A percentile compares a stretch with the other conserved stretches of the same genome.
These are phyloP conservation scores for Lactarius pseudohatsudake DNA, from an alignment of 768 basidiomycete genomes.

Conservation along the genomic window DNA sequence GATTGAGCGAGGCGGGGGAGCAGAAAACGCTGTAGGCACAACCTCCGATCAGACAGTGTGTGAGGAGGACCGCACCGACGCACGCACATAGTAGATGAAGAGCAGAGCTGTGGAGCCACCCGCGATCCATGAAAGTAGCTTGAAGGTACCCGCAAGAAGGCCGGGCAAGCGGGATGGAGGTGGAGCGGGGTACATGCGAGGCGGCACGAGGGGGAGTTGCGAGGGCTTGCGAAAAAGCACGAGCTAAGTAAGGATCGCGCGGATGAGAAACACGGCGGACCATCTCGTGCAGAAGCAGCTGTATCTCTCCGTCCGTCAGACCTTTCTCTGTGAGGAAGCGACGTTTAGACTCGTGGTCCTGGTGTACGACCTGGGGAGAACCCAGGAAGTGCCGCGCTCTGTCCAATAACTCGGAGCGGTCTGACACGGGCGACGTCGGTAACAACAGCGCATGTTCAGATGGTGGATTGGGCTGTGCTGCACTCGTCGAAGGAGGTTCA, in stretches of 20 bases:
- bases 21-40: constrained; percentile 55
- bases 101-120: constrained; percentile 60
- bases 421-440: neutral
- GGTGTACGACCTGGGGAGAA: constrained; percentile 62
- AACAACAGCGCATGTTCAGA: constrained; percentile 5
- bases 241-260: constrained; percentile 27
- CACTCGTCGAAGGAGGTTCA: neutral
- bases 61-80: constrained; percentile 32
- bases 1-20: constrained; percentile 64
- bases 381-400: constrained; percentile 64
- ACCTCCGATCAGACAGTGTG: neutral
- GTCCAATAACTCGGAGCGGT: constrained; percentile 34
- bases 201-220: constrained; percentile 55
- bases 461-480: neutral
- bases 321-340: constrained; percentile 72
- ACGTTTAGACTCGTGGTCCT: constrained; percentile 56
- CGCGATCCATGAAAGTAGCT: constrained; percentile 64
- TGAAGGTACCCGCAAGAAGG: constrained; percentile 58
- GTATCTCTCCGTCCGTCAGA: constrained; percentile 58
- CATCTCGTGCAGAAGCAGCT: constrained; percentile 53
- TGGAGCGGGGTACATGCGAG: constrained; percentile 69
- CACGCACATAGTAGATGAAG: constrained; percentile 70
- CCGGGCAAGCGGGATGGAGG: constrained; percentile 69
- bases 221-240: constrained; percentile 26
- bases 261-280: constrained; percentile 40